These are phyloP conservation scores for Zarea fungicola DNA, from an alignment of 2,329 filamentous ascomycete genomes.

Conservation along the genomic window DNA sequence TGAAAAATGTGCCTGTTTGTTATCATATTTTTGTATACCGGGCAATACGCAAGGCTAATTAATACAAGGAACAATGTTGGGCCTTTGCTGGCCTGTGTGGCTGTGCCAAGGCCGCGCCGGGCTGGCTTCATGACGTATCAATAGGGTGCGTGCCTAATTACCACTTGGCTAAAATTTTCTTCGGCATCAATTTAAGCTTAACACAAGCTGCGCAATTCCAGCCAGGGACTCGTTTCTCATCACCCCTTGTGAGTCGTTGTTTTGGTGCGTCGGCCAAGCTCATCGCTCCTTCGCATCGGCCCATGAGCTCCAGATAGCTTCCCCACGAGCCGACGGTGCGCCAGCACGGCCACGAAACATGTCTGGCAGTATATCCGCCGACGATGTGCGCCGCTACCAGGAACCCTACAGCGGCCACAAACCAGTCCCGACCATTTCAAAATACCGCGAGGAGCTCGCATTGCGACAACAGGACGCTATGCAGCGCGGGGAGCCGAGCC, in stretches of 20 bases:
- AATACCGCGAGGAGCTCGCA: conserved; percentile 41
- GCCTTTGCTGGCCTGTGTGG: conserved; percentile 1
- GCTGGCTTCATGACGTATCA: conserved; percentile 12
- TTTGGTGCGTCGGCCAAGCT: not conserved
- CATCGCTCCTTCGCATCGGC: not conserved
- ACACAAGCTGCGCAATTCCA: not conserved
- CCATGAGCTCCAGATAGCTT: conserved; percentile 11
- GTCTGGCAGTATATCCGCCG: conserved; percentile 32
- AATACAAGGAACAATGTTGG: too few relatives aligned
- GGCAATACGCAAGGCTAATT: too few relatives aligned
- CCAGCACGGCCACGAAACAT: conserved; percentile 20
- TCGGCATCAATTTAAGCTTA: not conserved
- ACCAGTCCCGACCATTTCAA: conserved; percentile 44
- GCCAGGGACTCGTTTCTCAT: not conserved
- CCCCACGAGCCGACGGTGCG: conserved; percentile 1
- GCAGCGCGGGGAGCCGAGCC: conserved; percentile 23
- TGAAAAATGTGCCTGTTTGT: too few relatives aligned
- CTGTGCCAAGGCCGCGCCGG: conserved; percentile 12
- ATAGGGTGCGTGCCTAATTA: not conserved
- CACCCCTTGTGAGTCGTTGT: not conserved
- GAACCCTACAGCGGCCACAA: conserved; percentile 38
- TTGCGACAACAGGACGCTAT: conserved; percentile 37
- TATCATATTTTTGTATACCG: too few relatives aligned
- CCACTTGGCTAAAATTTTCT: not conserved
- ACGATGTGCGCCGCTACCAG: conserved; percentile 33